phyloP scores from a whole-genome alignment of 2,329 filamentous ascomycete genomes.

The Helotiales sp. region DNA sequence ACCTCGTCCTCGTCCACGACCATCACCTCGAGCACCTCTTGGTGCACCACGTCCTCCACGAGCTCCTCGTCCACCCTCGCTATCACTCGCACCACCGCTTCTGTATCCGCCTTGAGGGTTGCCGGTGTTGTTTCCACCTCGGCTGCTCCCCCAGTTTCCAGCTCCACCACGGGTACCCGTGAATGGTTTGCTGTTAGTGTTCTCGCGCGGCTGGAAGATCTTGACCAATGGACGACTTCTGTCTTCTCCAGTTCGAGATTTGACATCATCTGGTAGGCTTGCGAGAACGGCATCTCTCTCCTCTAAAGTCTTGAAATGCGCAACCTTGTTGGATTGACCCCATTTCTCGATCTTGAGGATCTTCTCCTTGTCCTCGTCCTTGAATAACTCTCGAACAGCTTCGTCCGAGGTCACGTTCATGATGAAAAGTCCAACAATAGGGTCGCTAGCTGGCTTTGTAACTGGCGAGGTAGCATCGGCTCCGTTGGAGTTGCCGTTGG shows the following conservation, averaged over 20 bases:
- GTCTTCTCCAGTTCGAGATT: constrained; percentile 71
- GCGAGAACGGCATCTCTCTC: constrained; percentile 82
- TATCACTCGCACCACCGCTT: constrained; percentile 81
- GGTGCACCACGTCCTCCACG: constrained; percentile 63
- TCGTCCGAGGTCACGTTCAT: constrained; percentile 85
- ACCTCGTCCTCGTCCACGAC: constrained; percentile 60
- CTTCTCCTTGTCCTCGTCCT: constrained; percentile 81
- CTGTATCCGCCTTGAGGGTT: constrained; percentile 74
- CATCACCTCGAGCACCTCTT: constrained; percentile 58
- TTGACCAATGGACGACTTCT: constrained; percentile 82
- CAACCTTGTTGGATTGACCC: constrained; percentile 80
- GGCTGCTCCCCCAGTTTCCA: constrained; percentile 69
- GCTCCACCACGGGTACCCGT: constrained; percentile 65
- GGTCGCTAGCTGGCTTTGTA: constrained; percentile 64
- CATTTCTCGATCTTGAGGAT: constrained; percentile 80
- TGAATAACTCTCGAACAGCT: constrained; percentile 80
- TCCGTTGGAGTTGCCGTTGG: constrained; percentile 59
- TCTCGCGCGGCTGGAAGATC: constrained; percentile 74
- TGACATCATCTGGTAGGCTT: constrained; percentile 75
- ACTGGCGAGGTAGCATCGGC: constrained; percentile 60
- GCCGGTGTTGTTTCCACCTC: constrained; percentile 62
- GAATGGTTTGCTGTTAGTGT: constrained; percentile 55
- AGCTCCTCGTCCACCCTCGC: constrained; percentile 61
- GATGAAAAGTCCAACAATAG: constrained; percentile 85
- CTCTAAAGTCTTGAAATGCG: constrained; percentile 79